Conservation (phyloP, 2,329 filamentous ascomycete genomes). For the Colletotrichum simmondsii region DNA sequence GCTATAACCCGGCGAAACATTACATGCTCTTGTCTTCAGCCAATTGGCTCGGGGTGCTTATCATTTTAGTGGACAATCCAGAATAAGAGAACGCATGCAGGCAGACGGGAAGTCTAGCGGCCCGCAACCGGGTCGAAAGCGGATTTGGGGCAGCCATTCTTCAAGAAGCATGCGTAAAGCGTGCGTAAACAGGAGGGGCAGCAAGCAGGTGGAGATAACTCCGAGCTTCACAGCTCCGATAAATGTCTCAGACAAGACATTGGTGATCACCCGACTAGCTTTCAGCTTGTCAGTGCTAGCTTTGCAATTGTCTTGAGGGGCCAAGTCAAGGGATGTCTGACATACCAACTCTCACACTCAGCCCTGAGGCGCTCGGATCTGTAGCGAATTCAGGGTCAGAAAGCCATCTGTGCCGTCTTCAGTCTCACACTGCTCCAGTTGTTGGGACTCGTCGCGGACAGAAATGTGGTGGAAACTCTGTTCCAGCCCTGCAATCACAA, state of each 20-base stretch:
- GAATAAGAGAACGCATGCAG: neutral
- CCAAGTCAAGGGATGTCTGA: neutral
- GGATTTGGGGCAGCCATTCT: neutral
- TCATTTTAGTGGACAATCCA: neutral
- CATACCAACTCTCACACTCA: neutral
- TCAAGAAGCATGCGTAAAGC: neutral
- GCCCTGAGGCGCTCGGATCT: no score
- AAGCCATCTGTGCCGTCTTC: no score
- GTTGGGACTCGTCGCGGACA: neutral
- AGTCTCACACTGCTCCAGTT: neutral
- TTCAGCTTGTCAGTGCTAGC: neutral
- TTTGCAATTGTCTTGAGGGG: neutral
- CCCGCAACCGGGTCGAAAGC: slow-evolving; percentile 8
- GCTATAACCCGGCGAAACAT: no score
- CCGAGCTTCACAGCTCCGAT: neutral
- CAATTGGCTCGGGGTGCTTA: neutral
- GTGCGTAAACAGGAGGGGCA: neutral
- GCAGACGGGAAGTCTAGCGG: slow-evolving; percentile 18
- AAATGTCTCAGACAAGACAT: neutral
- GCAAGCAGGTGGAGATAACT: neutral
- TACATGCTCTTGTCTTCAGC: neutral
- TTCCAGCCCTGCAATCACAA: neutral
- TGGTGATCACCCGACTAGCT: neutral
- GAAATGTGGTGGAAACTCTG: neutral
- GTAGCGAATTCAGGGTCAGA: no score